Evolutionary conservation across 148 eudicot genomes (phyloP), one percentile per base, ranked within the genome.

Genomic region (Camellia granthamiana): DNA sequence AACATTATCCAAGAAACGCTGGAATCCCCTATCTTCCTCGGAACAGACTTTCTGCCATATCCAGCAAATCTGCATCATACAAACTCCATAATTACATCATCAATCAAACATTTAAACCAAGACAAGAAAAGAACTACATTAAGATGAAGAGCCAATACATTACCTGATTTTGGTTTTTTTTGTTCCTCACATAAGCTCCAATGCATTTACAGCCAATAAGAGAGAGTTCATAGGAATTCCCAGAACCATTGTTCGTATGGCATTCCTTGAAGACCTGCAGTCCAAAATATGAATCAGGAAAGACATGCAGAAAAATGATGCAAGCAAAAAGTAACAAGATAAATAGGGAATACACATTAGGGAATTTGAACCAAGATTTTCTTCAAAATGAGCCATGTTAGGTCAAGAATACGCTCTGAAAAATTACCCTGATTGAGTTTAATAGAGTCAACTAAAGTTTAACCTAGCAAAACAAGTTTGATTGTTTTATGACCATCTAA

Each of bases 141-240:
- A 60, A 49, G 21, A 55, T 59, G 5, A 44, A 47, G 56, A 56
- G 46, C 74, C 68, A 78, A 72, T 70, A 16, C 3, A 44, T 47
- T 23, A 93, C 99, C 97, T 97, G 99, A 84, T 97, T 97, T 81
- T 97, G 99, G 78, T 97, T 94, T 89, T 94, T 97, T 84, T 97
- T 97, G 90, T 87, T 97, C 80, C 82, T 94, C 14, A 94, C 97
- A 82, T 97, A 97, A 82, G 99, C 99, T 83, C 99, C 98, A 81
- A 97, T 92, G 82, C 99, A 97, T 84, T 97, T 97, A 89, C 91
- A 94, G 75, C 97, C 89, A 79, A 89, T 85, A 72, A 97, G 91
- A 78, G 90, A 85, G 64, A 97, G 97, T 85, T 97, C 99, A 84
- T 77, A 97, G 62, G 92, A 84, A 49, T 91, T 87, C 19, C 97